phyloP scores from a whole-genome alignment of 1,284 basidiomycete genomes.

The Rhizoctonia solani region DNA sequence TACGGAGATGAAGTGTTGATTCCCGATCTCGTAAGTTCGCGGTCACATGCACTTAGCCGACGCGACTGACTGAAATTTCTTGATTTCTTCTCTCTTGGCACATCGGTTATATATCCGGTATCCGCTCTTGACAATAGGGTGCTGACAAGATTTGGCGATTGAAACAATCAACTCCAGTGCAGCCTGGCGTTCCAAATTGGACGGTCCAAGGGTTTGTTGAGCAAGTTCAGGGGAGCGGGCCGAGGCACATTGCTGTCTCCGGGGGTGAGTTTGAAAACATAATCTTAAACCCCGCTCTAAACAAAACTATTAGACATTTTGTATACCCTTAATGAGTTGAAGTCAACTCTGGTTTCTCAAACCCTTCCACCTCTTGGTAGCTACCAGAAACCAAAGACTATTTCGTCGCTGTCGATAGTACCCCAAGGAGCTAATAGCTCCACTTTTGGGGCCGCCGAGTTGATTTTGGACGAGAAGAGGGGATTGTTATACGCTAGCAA shows the following conservation, averaged over 20 bases:
- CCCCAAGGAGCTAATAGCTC: constrained; percentile 49
- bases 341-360: constrained; percentile 69
- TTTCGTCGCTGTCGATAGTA: constrained; percentile 61
- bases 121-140: constrained; percentile 26
- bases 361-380: constrained; percentile 51
- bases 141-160: constrained; percentile 41
- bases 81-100: not conserved
- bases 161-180: constrained; percentile 41
- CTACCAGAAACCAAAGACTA: constrained; percentile 36
- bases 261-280: constrained; percentile 38
- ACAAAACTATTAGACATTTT: constrained; percentile 47
- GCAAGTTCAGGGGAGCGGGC: constrained; percentile 66
- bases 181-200: constrained; percentile 48
- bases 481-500: constrained; percentile 35
- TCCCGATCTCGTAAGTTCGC: constrained; percentile 25
- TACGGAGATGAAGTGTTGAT: constrained; percentile 21
- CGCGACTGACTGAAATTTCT: not conserved
- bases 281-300: constrained; percentile 3
- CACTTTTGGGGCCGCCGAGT: constrained; percentile 38
- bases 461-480: constrained; percentile 20
- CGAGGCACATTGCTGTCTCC: constrained; percentile 63
- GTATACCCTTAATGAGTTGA: constrained; percentile 66
- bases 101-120: no score
- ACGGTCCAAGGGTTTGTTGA: constrained; percentile 62
- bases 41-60: not conserved